Base-by-base conservation (phyloP, 73 alveolate species). In the Paramecium sexaurelia region DNA sequence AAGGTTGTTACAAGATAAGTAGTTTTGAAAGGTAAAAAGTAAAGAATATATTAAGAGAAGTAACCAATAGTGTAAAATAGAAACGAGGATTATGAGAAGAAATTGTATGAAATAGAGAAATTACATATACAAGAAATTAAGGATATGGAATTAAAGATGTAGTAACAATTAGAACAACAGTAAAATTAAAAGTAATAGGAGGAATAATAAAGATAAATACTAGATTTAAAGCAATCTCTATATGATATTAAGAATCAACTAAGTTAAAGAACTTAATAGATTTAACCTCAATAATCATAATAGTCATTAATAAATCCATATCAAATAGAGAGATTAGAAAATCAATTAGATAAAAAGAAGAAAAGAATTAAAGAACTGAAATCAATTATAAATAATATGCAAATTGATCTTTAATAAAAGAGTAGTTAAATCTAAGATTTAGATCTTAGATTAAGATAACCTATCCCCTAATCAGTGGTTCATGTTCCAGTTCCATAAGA, bases 71-170 rank as follows among this genome's bases (percentile, higher is more conserved):
- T 43, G 2, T 37, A 78, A 17, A 19, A 32, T 78, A 78, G 55
- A 24, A 41, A 37, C 13, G 90, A 41, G 10, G 41, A 17, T 11
- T 41, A 24, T 3, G 68, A 22, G 8, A 45, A 45, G 29, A 78
- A 78, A n/a, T 39, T 78, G 55, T 27, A 78, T 45, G 90, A 78
- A 78, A 41, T 78, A 10, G 90, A 78, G 20, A 78, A 43, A 78
- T 24, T 78, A 13, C 90, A 78, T 26, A 24, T 29, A 24, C 17
- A 41, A 26, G 90, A 78, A 78, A 43, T 78, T 19, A 78, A 45
- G 5, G 90, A 78, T 5, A 40, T 78, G 32, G 90, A 78, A 78
- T 37, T 41, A 9, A 39, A 45, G 17, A 29, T 78, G 61, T 33
- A 78, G 22, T 29, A 40, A 9, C 13, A 78, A 78, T 26, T 78